Base-by-base conservation (phyloP, 768 basidiomycete species). In the Mycena epipterygia region DNA sequence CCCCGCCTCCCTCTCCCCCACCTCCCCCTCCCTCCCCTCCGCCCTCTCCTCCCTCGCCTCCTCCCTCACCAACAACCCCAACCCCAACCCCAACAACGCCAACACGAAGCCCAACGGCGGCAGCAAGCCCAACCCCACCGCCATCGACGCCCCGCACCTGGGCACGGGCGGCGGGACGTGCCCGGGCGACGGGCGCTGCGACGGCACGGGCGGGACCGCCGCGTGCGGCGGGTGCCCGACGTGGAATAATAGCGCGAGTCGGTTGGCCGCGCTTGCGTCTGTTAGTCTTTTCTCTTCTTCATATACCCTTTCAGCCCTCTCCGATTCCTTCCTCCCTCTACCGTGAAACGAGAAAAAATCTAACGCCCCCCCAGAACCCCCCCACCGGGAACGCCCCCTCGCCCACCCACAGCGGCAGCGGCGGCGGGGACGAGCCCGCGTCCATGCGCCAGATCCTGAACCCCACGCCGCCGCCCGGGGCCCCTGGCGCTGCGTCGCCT, bases 141-240 rank as follows among this genome's bases (percentile, higher is more conserved):
- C n/a, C n/a, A n/a, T n/a, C n/a, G n/a, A n/a, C n/a, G n/a, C n/a
- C n/a, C n/a, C n/a, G n/a, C n/a, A n/a, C n/a, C n/a, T n/a, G 41
- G 44, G 61, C 48, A 8, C 55, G 71, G 64, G 75, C 55, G 81
- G 83, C 35, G 93, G 93, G 71, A 97, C 97, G n/a, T 99, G 98
- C 81, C 98, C 98, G 5, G 98, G 98, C 66, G 98, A 98, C 83
- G 98, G 98, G 37, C 89, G 95, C 74, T 99, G 98, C 83, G 95
- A 99, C 82, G 98, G 98, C 73, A 97, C 95, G 16, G 98, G 98
- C 76, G 98, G 98, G 61, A 91, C 95, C 73, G 90, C 90, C 68
- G 92, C 95, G 71, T 99, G 98, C 81, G 89, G 92, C 73, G 98
- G 98, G 51, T 99, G 98, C 80, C 98, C 98, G 16, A 97, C 97